Base-by-base conservation (phyloP, 495 filamentous ascomycete species). In the Annulohypoxylon moriforme region DNA sequence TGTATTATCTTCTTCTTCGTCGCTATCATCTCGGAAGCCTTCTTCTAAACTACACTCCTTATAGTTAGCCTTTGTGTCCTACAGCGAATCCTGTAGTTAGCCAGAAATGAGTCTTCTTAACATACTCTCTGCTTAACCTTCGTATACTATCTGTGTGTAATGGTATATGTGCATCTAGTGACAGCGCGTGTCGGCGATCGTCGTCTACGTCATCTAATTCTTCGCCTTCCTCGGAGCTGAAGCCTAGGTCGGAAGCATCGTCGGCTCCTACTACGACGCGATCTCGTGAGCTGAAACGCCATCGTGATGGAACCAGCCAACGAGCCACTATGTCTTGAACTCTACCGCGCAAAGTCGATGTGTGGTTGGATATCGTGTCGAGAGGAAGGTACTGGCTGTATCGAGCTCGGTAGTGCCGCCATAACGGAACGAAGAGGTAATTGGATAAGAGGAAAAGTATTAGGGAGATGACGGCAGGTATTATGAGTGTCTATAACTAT, bases 1-100 rank as follows among this genome's bases (percentile, higher is more conserved):
- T 38, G 60, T 29, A 29, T 69, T 55, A 14, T 64, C 27, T 22
- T 70, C 66, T 59, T 93, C 91, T 31, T 88, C 86, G 64, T 92
- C 90, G 77, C 92, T 94, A 75, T 93, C 91, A 81, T 94, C 91
- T 83, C 88, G 89, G 76, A 96, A 96, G 0, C 92, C 93, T 65
- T 92, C 88, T 78, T 96, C 93, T 60, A 96, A 63, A 66, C 76
- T 78, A 67, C 16, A 38, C 56, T 63, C 25, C 25, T 53, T 27
- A 50, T 44, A 62, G 71, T 78, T 69, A 78, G 75, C 44, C 33
- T 47, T 50, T 50, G 44, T 55, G 62, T 34, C 34, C n/a, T 18
- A 31, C 34, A 53, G 40, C 49, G 14, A 40, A 46, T 36, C 36
- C 25, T 1, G 18, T 16, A 20, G 34, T 16, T 16, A 1, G 8